A percentile compares a stretch with the other conserved stretches of the same genome.
These are phyloP conservation scores for Eucalyptus polyanthemos DNA, from an alignment of 345 rosid species.

Conservation along the genomic window DNA sequence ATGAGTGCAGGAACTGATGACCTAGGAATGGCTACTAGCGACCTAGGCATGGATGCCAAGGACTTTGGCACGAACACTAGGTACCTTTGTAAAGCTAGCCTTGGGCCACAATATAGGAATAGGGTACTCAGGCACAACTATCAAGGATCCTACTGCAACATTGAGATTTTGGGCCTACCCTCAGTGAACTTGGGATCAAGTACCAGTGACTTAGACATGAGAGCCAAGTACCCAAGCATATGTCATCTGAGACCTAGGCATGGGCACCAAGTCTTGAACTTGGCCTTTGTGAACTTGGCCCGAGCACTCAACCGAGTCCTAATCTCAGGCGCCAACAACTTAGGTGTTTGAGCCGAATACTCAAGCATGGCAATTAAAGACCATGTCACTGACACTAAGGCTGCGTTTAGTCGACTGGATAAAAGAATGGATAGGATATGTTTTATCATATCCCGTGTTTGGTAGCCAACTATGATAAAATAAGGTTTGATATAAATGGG, in stretches of 20 bases:
- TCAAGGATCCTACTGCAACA: background rate
- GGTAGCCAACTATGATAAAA: fast-evolving
- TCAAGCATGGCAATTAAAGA: background rate
- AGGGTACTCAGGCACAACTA: background rate
- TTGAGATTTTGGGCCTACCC: background rate
- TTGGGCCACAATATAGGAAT: background rate
- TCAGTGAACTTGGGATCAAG: fast-evolving
- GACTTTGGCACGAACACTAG: background rate
- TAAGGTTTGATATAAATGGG: no score
- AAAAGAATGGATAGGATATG: fast-evolving
- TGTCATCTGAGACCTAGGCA: background rate
- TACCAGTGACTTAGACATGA: background rate
- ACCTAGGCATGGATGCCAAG: background rate
- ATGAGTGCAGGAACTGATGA: fast-evolving
- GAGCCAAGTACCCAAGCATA: background rate
- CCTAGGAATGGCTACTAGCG: fast-evolving
- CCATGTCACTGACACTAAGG: background rate
- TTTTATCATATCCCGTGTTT: no score
- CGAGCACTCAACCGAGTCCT: fast-evolving
- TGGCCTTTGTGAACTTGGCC: background rate
- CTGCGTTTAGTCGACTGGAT: no score
- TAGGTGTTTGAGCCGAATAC: fast-evolving
- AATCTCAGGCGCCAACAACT: fast-evolving
- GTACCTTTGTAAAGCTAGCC: background rate
- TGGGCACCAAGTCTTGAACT: background rate